Evolutionary conservation across 2,329 filamentous ascomycete genomes (phyloP).

Genomic region (Penicillium sp.): DNA sequence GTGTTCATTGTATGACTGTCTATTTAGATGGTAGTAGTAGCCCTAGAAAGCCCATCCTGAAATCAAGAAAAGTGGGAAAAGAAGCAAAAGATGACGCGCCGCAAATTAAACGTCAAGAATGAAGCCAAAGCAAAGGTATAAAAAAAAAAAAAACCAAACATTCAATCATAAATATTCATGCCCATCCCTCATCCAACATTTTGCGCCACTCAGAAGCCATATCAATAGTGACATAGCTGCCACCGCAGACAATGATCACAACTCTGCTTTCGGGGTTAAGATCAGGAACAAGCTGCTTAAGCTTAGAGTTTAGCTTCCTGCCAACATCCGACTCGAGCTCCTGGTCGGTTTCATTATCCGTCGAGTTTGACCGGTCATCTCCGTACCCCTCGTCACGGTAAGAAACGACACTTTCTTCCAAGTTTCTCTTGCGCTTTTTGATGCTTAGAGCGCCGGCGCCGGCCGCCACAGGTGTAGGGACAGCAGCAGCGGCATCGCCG

Average conservation of each 20-base stretch:
- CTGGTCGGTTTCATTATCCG: slow-evolving; percentile 27
- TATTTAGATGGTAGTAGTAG: neutral
- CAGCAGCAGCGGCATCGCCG: slow-evolving; percentile 30
- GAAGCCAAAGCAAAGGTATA: slow-evolving; percentile 7
- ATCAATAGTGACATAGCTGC: slow-evolving; percentile 63
- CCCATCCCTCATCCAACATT: slow-evolving; percentile 43
- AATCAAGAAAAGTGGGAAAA: neutral
- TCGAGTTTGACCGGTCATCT: slow-evolving; percentile 34
- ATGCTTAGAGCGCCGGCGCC: slow-evolving; percentile 13
- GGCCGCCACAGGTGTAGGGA: slow-evolving; percentile 6
- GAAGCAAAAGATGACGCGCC: neutral
- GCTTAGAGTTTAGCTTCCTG: slow-evolving; percentile 35
- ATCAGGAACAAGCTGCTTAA: slow-evolving; percentile 63
- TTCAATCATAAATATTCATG: slow-evolving; percentile 15
- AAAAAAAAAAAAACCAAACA: neutral
- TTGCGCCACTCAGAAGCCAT: slow-evolving; percentile 60
- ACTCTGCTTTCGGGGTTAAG: slow-evolving; percentile 68
- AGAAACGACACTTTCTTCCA: slow-evolving; percentile 4
- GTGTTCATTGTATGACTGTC: neutral
- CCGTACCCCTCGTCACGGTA: slow-evolving; percentile 37
- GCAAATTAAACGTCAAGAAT: slow-evolving; percentile 6
- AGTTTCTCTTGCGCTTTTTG: slow-evolving; percentile 34
- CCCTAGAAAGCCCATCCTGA: neutral
- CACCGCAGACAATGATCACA: slow-evolving; percentile 83
- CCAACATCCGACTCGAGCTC: slow-evolving; percentile 21